Conservation (phyloP, 225 moss, liverwort and hornwort species). For the Marchantia polymorpha region DNA sequence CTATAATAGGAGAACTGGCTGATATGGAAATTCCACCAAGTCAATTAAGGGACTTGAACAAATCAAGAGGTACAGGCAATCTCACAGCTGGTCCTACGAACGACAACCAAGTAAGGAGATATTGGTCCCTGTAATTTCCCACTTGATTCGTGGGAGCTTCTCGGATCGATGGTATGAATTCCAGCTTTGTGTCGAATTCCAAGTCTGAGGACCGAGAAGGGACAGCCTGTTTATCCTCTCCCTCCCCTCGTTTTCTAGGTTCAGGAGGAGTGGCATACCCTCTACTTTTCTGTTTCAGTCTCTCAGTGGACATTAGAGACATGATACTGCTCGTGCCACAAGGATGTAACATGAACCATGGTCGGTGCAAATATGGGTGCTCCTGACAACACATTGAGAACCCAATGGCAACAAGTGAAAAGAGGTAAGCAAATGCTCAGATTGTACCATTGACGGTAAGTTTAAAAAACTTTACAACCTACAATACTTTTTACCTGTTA, state of each 20-base stretch:
- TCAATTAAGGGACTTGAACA: constrained; percentile 35
- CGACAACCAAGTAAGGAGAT: constrained; percentile 72
- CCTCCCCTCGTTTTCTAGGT: too few species aligned
- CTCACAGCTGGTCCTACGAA: constrained; percentile 63
- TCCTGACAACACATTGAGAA: constrained; percentile 50
- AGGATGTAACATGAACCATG: constrained; percentile 87
- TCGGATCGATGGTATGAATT: not conserved
- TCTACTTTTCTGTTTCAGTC: not conserved
- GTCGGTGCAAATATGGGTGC: constrained; percentile 75
- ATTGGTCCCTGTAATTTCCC: constrained; percentile 33
- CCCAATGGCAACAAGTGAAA: not conserved
- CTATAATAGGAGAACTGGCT: too few species aligned
- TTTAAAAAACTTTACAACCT: too few species aligned
- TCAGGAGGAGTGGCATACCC: too few species aligned
- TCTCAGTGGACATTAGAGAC: constrained; percentile 53
- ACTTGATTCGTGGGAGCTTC: not conserved
- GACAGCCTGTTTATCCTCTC: not conserved
- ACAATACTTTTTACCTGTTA: too few species aligned
- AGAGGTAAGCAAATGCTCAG: too few species aligned
- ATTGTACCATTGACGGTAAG: too few species aligned
- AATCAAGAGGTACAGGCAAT: constrained; percentile 48
- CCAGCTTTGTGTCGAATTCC: not conserved
- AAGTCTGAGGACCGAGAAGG: not conserved
- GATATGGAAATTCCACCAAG: not conserved
- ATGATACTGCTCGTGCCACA: constrained; percentile 83